These are phyloP conservation scores for Colletotrichum kahawae DNA, from an alignment of 2,329 filamentous ascomycete genomes.

Conservation along the genomic window DNA sequence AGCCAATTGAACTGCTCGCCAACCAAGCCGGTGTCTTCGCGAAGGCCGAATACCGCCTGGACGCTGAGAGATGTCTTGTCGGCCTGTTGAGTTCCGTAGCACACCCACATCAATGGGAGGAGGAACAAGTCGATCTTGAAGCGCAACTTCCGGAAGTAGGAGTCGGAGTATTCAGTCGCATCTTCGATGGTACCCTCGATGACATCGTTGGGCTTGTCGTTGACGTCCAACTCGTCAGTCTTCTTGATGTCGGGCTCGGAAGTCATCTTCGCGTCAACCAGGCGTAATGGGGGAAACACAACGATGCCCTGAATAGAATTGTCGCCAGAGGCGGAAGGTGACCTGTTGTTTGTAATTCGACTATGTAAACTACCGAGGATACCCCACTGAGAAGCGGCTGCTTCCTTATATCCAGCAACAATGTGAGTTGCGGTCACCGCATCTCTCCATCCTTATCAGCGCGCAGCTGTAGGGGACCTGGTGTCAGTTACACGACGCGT, in stretches of 20 bases:
- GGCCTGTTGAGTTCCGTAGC: slow-evolving; percentile 31
- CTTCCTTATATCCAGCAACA: neutral
- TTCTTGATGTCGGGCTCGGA: neutral
- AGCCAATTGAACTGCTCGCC: slow-evolving; percentile 36
- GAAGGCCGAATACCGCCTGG: slow-evolving; percentile 34
- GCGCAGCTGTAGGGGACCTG: neutral
- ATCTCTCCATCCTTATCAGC: neutral
- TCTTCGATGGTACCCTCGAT: slow-evolving; percentile 9
- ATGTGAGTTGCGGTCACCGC: neutral
- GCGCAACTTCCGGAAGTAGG: slow-evolving; percentile 29
- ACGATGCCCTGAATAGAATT: neutral
- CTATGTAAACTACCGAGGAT: neutral
- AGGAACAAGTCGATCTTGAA: slow-evolving; percentile 35
- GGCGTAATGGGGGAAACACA: neutral
- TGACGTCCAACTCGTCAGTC: neutral
- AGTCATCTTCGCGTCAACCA: neutral
- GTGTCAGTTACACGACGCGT: neutral
- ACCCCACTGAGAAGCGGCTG: neutral
- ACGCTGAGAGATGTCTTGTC: slow-evolving; percentile 34
- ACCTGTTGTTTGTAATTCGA: neutral
- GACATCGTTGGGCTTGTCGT: neutral
- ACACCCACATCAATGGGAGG: slow-evolving; percentile 34
- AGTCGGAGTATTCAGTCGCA: slow-evolving; percentile 25
- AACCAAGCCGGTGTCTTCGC: slow-evolving; percentile 30
- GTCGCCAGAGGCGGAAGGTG: neutral